Base-by-base conservation (phyloP, 176 grass and related monocot species). In the bread wheat (Triticum aestivum) region DNA sequence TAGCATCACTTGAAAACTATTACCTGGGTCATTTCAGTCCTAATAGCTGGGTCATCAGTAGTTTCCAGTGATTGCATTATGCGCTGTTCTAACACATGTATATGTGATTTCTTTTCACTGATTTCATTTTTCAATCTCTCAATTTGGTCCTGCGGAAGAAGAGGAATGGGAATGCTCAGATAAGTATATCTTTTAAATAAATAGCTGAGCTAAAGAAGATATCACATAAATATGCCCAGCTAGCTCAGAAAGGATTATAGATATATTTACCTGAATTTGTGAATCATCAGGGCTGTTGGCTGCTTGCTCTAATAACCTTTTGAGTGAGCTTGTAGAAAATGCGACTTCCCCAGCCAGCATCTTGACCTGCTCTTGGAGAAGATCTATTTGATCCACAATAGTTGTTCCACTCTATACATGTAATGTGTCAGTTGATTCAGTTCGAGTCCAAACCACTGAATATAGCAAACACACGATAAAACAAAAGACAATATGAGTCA, bases 381-480 rank as follows among this genome's bases (percentile, higher is more conserved):
- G 96, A 91, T 98, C 96, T 79, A 98, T 98, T 92, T 98, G 96
- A 92, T 98, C 96, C 63, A 94, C 86, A 3, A 98, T 98, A 80
- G 96, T 96, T 82, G 90, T 91, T 89, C 96, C 96, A 67, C 91
- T 89, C 96, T 98, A 79, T 52, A 77, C 21, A 94, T 59, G 47
- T 64, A 88, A 73, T 39, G 75, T 85, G 23, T 11, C 77, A 64
- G 17, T 78, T 5, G 47, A 51, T 14, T 51, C 13, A 84, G 75
- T 85, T 54, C 15, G 15, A 54, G 11, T 77, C 39, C 20, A 75
- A 58, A 56, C 56, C 32, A 44, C 23, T 69, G 51, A 54, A 63
- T 75, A 42, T 80, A 75, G 68, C 27, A 83, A 79, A 84, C 44
- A 34, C 77, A 44, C 44, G 4, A 54, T 51, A 86, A 70, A 64